phyloP scores from a whole-genome alignment of 257 asterid genomes.

The Plantago elongata region DNA sequence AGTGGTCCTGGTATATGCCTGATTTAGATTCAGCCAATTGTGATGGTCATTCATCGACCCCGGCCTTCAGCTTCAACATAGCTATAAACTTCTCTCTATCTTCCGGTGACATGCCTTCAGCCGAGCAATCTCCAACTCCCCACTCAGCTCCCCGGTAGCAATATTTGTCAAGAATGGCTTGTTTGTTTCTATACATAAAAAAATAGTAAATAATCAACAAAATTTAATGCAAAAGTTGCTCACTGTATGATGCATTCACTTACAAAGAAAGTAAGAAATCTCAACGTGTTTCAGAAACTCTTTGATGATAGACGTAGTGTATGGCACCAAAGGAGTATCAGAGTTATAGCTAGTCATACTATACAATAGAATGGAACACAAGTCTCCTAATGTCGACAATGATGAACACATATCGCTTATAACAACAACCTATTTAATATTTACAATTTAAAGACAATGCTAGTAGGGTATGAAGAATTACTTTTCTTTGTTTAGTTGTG shows the following conservation, averaged over 20 bases:
- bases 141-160: conserved; percentile 95
- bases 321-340: too few relatives aligned
- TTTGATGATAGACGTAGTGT: neutral
- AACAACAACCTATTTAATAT: too few relatives aligned
- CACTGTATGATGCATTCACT: too few relatives aligned
- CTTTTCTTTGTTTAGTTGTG: conserved; percentile 75
- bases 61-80: conserved; percentile 79
- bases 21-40: neutral
- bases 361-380: neutral
- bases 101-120: conserved; percentile 76
- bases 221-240: too few relatives aligned
- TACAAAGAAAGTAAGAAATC: too few relatives aligned
- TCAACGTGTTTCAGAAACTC: neutral
- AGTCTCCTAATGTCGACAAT: neutral
- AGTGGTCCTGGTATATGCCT: neutral
- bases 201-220: neutral
- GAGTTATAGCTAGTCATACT: neutral
- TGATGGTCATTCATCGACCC: conserved; percentile 45
- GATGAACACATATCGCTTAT: too few relatives aligned
- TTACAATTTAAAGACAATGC: neutral
- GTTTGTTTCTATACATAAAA: conserved; percentile 47
- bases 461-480: conserved; percentile 23
- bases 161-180: conserved; percentile 59
- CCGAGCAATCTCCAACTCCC: conserved; percentile 98
- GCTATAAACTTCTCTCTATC: conserved; percentile 73